Evolutionary conservation across 192 early-diverging fungal species (phyloP).

Genomic region (Spinellus fusiger): DNA sequence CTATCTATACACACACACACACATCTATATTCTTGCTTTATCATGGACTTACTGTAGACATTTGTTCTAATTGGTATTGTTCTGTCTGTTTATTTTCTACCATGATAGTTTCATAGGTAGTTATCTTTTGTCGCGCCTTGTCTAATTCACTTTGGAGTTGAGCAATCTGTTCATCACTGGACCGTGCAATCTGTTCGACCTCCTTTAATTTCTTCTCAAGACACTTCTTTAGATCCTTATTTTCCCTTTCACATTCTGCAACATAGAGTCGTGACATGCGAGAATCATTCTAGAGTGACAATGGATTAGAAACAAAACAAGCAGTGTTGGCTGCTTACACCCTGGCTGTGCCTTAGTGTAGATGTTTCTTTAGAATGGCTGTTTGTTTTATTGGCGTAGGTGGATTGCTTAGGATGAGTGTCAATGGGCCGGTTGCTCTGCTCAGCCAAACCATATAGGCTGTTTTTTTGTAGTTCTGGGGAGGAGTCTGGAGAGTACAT

Average conservation of each 20-base stretch:
- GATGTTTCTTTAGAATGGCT: no score
- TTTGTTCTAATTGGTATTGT: constrained; percentile 19
- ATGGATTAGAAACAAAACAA: not conserved
- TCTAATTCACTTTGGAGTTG: not conserved
- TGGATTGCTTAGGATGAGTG: no score
- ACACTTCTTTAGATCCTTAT: not conserved
- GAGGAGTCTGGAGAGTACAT: no score
- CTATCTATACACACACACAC: not conserved
- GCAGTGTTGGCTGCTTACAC: not conserved
- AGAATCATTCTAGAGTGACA: not conserved
- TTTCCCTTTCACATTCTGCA: not conserved
- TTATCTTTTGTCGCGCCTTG: not conserved
- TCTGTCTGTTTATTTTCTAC: not conserved
- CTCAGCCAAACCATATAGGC: no score
- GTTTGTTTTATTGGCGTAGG: no score
- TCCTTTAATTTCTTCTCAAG: not conserved
- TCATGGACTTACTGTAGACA: constrained; percentile 27
- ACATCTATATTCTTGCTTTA: no score
- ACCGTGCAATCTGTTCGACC: not conserved
- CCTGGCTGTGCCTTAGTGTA: no score
- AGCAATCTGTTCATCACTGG: not conserved
- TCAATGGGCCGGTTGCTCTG: no score
- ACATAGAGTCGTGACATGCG: not conserved
- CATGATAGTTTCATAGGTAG: not conserved
- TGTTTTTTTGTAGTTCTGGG: no score